Evolutionary conservation across 495 filamentous ascomycete genomes (phyloP).

Genomic region (Mytilinidion resinicola): DNA sequence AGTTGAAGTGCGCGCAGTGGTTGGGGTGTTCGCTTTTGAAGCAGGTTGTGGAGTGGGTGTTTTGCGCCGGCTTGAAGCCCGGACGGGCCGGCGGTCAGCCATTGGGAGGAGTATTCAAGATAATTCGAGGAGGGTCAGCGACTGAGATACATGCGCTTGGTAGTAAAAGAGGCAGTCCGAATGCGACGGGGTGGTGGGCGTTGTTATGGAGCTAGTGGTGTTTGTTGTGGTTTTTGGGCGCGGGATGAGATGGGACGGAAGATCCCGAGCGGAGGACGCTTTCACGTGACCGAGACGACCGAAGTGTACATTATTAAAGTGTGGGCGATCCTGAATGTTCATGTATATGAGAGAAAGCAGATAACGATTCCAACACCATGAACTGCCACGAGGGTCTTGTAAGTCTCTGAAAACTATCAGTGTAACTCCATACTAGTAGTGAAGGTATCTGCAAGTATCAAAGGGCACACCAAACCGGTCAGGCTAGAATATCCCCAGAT

Average conservation of each 20-base stretch:
- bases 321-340: no score
- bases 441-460: no score
- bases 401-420: no score
- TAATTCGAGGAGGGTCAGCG: neutral
- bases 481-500: no score
- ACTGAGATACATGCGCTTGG: neutral
- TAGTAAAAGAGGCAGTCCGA: neutral
- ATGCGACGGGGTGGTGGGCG: neutral
- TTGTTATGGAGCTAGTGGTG: neutral
- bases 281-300: neutral
- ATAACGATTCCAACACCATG: no score
- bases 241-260: neutral
- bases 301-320: no score
- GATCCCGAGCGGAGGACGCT: neutral
- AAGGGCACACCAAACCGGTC: no score
- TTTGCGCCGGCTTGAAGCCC: slow-evolving; percentile 17
- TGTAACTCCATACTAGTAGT: no score
- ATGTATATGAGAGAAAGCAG: no score
- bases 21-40: slow-evolving; percentile 2
- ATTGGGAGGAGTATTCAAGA: slow-evolving; percentile 20
- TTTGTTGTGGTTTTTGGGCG: neutral
- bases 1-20: slow-evolving; percentile 25
- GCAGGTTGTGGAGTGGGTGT: slow-evolving; percentile 19
- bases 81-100: slow-evolving; percentile 28
- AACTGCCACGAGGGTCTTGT: no score